Percentiles rank a stretch among this genome's conserved stretches.
Evolutionary conservation across 345 rosid genomes (phyloP).

Genomic region (Limnanthes douglasii): DNA sequence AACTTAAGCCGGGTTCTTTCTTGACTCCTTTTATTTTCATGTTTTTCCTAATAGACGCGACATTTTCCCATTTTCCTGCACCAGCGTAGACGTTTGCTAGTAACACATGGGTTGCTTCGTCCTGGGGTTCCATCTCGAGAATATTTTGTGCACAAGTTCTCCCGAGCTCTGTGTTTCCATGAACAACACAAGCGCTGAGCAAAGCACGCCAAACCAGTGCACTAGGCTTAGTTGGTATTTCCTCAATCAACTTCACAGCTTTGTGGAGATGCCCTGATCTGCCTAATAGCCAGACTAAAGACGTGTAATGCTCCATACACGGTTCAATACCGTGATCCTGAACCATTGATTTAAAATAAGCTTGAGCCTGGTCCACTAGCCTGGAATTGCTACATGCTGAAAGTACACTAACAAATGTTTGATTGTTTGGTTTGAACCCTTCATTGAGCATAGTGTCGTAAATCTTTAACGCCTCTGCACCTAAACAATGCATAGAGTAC

Average conservation of each 20-base stretch:
- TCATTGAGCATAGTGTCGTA: slow-evolving; percentile 46
- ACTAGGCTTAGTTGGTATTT: slow-evolving; percentile 51
- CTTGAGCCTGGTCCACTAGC: slow-evolving; percentile 40
- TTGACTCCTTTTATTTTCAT: slow-evolving; percentile 62
- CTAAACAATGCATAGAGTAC: slow-evolving; percentile 59
- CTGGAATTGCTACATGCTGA: slow-evolving; percentile 86
- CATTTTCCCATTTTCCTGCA: slow-evolving; percentile 51
- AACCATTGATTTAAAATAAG: slow-evolving; percentile 59
- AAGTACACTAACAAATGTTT: slow-evolving; percentile 63
- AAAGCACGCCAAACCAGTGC: slow-evolving; percentile 77
- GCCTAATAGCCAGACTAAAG: slow-evolving; percentile 77
- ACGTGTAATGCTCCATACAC: slow-evolving; percentile 61
- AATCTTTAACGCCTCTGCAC: slow-evolving; percentile 34
- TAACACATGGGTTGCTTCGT: slow-evolving; percentile 62
- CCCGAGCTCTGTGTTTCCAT: slow-evolving; percentile 54
- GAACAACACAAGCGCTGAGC: slow-evolving; percentile 67
- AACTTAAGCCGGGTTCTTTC: slow-evolving; percentile 83
- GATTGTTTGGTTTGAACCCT: slow-evolving; percentile 35
- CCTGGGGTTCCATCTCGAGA: slow-evolving; percentile 57
- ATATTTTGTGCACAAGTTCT: slow-evolving; percentile 35
- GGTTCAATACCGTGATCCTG: slow-evolving; percentile 54
- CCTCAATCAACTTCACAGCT: slow-evolving; percentile 51
- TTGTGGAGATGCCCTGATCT: slow-evolving; percentile 58
- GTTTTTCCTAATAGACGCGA: slow-evolving; percentile 42
- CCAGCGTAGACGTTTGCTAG: slow-evolving; percentile 67